phyloP scores from a whole-genome alignment of 2,329 filamentous ascomycete species.

The Cercospora sesami region DNA sequence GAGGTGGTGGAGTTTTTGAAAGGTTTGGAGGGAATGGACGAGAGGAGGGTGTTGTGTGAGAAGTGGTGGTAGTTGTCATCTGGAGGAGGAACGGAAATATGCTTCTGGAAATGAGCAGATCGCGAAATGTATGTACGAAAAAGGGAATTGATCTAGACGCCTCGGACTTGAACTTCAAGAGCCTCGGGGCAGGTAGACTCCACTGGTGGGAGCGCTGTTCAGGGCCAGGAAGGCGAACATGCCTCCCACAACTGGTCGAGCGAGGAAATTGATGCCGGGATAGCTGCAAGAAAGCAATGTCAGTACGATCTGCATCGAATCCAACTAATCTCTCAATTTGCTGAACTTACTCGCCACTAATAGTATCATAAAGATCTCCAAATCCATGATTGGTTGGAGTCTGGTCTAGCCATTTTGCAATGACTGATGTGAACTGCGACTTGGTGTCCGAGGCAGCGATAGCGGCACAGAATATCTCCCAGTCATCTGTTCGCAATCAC shows the following conservation, averaged over 20 bases:
- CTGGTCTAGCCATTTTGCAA: constrained; percentile 53
- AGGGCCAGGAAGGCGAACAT: constrained; percentile 51
- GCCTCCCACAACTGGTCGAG: constrained; percentile 55
- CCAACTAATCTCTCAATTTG: too few species aligned
- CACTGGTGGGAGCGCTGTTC: constrained; percentile 33
- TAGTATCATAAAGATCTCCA: constrained; percentile 55
- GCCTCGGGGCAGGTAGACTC: constrained; percentile 1
- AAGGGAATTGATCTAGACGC: neutral
- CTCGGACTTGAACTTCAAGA: neutral
- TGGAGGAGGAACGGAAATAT: neutral
- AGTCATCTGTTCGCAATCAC: constrained; percentile 42
- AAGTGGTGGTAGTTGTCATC: constrained; percentile 52
- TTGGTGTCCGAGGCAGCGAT: constrained; percentile 46
- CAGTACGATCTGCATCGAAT: too few species aligned
- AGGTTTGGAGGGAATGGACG: constrained; percentile 41
- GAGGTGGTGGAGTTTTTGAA: constrained; percentile 45
- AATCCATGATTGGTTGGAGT: constrained; percentile 52
- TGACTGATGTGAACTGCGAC: constrained; percentile 48
- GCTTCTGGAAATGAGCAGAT: neutral
- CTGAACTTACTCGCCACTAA: constrained; percentile 38
- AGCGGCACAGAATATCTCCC: constrained; percentile 55
- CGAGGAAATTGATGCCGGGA: constrained; percentile 44
- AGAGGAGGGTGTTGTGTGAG: constrained; percentile 49
- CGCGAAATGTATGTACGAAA: neutral
- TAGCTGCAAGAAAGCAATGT: constrained; percentile 18